phyloP scores from a whole-genome alignment of 768 basidiomycete genomes.

The Macrolepiota fuliginosa region DNA sequence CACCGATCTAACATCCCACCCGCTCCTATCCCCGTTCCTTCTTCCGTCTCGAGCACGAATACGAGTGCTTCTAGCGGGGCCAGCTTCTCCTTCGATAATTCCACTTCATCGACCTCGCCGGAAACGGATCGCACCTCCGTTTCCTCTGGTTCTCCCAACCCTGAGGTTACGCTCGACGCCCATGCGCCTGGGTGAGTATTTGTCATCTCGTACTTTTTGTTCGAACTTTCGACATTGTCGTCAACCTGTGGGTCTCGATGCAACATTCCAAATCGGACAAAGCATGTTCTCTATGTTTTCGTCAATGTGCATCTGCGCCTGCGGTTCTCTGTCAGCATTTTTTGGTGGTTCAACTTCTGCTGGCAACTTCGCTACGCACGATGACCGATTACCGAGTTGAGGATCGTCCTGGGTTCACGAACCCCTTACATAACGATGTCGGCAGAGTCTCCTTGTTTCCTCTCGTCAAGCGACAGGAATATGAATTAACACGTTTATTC shows the following conservation, averaged over 20 bases:
- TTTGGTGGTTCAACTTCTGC: not conserved
- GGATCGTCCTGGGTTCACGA: not conserved
- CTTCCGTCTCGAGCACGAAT: slow-evolving; percentile 5
- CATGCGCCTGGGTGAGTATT: slow-evolving; percentile 9
- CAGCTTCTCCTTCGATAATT: slow-evolving; percentile 13
- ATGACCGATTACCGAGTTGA: not conserved
- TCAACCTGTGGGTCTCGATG: slow-evolving; percentile 3
- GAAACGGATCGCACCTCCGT: slow-evolving; percentile 1
- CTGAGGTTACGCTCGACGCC: slow-evolving; percentile 5
- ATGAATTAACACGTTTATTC: slow-evolving; percentile 7
- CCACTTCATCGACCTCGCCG: slow-evolving; percentile 5
- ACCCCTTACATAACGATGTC: not conserved
- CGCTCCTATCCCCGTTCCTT: slow-evolving; percentile 14
- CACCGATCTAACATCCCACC: slow-evolving; percentile 24
- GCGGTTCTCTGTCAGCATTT: not conserved
- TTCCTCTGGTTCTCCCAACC: slow-evolving; percentile 2
- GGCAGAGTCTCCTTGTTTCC: not conserved
- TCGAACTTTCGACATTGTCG: not conserved
- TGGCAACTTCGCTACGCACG: not conserved
- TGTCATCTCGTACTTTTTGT: not conserved
- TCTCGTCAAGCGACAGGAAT: not conserved
- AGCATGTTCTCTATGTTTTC: not conserved
- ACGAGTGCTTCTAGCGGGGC: slow-evolving; percentile 6
- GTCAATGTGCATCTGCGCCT: not conserved
- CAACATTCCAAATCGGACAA: not conserved